These are phyloP conservation scores for Chaetomidium leptoderma DNA, from an alignment of 495 filamentous ascomycete genomes.

Conservation along the genomic window DNA sequence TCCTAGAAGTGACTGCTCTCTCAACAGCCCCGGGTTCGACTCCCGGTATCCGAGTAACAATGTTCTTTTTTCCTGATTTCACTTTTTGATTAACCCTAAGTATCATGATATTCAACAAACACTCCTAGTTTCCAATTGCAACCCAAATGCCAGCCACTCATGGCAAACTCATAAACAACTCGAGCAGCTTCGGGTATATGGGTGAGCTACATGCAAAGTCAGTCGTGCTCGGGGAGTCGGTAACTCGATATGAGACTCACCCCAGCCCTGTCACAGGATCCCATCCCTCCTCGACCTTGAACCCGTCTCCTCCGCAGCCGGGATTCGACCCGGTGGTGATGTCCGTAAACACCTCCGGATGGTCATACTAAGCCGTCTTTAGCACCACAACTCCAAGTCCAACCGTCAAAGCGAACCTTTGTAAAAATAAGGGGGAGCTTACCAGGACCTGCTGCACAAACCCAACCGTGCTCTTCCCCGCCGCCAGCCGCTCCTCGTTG, in stretches of 20 bases:
- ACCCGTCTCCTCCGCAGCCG: conserved; percentile 56
- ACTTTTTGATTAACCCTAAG: background rate
- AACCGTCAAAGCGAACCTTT: too few species aligned
- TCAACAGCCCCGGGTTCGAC: conserved; percentile 22
- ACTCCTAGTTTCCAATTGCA: background rate
- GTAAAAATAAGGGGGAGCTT: conserved; percentile 41
- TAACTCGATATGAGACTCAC: conserved; percentile 8
- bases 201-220: conserved; percentile 13
- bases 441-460: conserved; percentile 57
- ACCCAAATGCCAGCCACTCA: background rate
- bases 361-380: conserved; percentile 41
- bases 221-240: background rate
- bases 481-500: conserved; percentile 57
- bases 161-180: conserved; percentile 19
- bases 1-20: conserved; percentile 43
- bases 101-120: background rate
- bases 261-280: conserved; percentile 63
- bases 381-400: too few species aligned
- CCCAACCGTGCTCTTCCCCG: conserved; percentile 47
- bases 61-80: background rate
- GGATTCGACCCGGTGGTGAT: conserved; percentile 57
- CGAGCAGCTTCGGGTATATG: conserved; percentile 20
- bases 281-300: conserved; percentile 52
- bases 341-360: conserved; percentile 60
- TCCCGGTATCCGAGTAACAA: conserved; percentile 19